Base-by-base conservation (phyloP, 306 rosid species). In the Cicer arietinum region DNA sequence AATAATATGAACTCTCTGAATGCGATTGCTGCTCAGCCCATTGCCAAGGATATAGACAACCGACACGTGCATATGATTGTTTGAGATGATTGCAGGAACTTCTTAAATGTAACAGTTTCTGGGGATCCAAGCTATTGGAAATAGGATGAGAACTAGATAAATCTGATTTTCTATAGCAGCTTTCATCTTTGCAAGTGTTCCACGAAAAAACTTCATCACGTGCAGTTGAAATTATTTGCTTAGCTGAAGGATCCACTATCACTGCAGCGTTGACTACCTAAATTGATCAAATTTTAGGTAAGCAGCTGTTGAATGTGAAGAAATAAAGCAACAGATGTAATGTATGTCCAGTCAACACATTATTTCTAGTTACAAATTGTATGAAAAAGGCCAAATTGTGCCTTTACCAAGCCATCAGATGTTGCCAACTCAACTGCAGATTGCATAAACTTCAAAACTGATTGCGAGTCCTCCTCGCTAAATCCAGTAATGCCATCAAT, bases 401-500 rank as follows among this genome's bases (percentile, higher is more conserved):
- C 17, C 17, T 7, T 48, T 90, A 94, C 98, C 97, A 39, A 79
- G 61, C 83, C 81, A 66, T 80, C 75, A 63, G 83, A 87, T 45
- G 84, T 88, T 67, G 95, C 92, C 84, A 94, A 72, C 75, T 94
- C 86, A 57, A 94, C 71, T 54, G 93, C 90, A 48, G 83, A 74
- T 53, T 76, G 85, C 90, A 92, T 92, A 82, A 85, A 94, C 84
- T 82, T 80, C 51, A 86, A 81, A 76, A 94, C 78, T 22, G 85
- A 78, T 54, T 69, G 83, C 0, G 90, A 74, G 60, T 92, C 91
- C 81, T 84, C 93, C 76, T 85, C 83, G 5, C 77, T 70, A 83
- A 94, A 92, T 70, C 97, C 99, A 53, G 92, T 81, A 76, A 94
- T 89, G 77, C 99, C 99, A 69, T 92, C 93, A 68, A 92, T 88